Conservation (phyloP, 495 filamentous ascomycete species). For the Penicillium ucsense region DNA sequence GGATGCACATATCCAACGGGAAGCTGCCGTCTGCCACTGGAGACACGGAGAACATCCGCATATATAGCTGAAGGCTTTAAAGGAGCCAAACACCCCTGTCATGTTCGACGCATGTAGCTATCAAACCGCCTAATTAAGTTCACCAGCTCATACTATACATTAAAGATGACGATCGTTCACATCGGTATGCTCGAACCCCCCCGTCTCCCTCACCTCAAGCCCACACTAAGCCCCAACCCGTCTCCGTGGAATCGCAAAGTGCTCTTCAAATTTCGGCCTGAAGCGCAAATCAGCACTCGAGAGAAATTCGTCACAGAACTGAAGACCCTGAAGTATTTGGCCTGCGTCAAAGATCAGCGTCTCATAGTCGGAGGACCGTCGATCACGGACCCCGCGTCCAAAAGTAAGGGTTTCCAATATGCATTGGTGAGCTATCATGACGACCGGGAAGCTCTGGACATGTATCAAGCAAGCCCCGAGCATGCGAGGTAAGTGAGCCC, state of each 20-base stretch:
- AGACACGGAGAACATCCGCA: too few species aligned
- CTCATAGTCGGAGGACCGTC: constrained; percentile 38
- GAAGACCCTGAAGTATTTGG: constrained; percentile 30
- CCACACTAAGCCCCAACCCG: background rate
- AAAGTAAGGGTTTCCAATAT: constrained; percentile 39
- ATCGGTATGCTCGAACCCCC: constrained; percentile 15
- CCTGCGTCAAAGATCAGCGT: constrained; percentile 29
- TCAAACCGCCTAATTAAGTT: too few species aligned
- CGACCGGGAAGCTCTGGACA: constrained; percentile 26
- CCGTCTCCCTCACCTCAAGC: background rate
- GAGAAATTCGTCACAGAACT: constrained; percentile 31
- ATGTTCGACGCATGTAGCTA: too few species aligned
- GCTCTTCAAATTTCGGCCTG: constrained; percentile 35
- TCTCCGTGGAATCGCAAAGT: constrained; percentile 13
- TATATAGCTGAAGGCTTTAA: too few species aligned
- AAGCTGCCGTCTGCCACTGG: too few species aligned
- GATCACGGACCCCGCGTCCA: constrained; percentile 33
- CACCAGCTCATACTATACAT: too few species aligned
- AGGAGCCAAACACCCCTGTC: too few species aligned
- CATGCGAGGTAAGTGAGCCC: constrained; percentile 28
- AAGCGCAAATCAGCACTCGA: constrained; percentile 23
- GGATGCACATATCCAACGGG: too few species aligned
- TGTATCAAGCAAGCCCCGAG: constrained; percentile 39
- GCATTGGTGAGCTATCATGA: constrained; percentile 38
- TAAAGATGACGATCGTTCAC: constrained; percentile 24